These are phyloP conservation scores for Lepidium africanum DNA, from an alignment of 345 rosid genomes.

Conservation along the genomic window DNA sequence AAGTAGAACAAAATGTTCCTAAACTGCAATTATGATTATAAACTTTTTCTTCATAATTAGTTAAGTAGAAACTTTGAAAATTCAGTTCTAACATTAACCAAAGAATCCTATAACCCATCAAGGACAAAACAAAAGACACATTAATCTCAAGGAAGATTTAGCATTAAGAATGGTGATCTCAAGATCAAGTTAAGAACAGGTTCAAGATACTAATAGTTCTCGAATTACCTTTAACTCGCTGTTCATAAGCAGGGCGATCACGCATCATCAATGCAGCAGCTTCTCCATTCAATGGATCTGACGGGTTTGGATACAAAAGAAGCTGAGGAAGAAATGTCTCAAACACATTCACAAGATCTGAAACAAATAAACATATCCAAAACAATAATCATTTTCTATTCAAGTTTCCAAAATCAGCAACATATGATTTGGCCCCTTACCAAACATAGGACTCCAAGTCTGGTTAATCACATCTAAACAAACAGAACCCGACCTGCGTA, in stretches of 20 bases:
- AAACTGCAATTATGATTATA: neutral
- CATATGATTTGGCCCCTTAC: conserved; percentile 32
- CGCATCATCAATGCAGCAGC: conserved; percentile 97
- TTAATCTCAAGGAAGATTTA: neutral
- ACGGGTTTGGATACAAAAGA: conserved; percentile 92
- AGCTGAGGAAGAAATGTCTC: conserved; percentile 98
- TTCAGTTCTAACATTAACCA: neutral
- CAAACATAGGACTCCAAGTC: conserved; percentile 99
- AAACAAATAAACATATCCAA: neutral
- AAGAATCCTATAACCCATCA: neutral
- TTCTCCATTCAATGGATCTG: conserved; percentile 95
- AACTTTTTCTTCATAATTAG: neutral
- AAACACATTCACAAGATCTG: conserved; percentile 94
- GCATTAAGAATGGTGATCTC: neutral
- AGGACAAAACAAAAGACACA: neutral
- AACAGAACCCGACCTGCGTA: conserved; percentile 91
- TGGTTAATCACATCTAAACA: conserved; percentile 97
- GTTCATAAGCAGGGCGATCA: conserved; percentile 75
- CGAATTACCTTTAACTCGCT: conserved; percentile 73
- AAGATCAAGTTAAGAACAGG: neutral
- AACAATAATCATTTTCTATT: neutral
- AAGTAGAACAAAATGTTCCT: neutral
- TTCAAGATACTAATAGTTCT: neutral
- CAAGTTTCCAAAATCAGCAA: neutral
- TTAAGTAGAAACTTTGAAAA: too few species aligned